These are phyloP conservation scores for Yamadazyma atlantica DNA, from an alignment of 1,139 yeast species.

Conservation along the genomic window DNA sequence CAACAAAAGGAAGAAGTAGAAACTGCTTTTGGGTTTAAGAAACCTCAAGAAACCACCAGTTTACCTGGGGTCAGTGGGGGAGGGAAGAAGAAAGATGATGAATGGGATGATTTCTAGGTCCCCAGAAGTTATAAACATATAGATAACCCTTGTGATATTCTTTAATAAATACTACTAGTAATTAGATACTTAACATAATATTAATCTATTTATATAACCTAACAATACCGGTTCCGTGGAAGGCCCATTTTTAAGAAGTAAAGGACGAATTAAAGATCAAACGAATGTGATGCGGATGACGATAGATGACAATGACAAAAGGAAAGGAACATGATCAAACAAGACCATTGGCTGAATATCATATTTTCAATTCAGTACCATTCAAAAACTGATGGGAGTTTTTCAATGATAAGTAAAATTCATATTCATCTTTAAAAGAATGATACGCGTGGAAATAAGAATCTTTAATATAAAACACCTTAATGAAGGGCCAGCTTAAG, in stretches of 20 bases:
- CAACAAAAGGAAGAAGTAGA: conserved; percentile 35
- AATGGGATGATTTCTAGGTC: conserved; percentile 48
- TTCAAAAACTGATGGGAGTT: conserved; percentile 4
- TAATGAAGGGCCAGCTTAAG: conserved; percentile 47
- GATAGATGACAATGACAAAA: no score
- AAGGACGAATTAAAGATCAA: no score
- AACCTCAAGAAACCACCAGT: conserved; percentile 59
- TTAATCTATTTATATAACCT: no score
- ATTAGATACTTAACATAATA: no score
- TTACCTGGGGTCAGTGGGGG: conserved; percentile 54
- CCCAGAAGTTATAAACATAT: not conserved
- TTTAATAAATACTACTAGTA: not conserved
- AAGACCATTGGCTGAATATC: not conserved
- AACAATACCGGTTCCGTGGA: no score
- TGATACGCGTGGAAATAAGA: conserved; percentile 46
- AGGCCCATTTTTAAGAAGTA: no score
- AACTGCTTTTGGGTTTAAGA: conserved; percentile 70
- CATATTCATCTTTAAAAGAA: conserved; percentile 40
- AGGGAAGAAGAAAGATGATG: conserved; percentile 34
- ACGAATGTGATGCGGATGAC: no score
- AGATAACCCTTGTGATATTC: not conserved
- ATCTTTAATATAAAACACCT: conserved; percentile 56
- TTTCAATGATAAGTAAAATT: conserved; percentile 16
- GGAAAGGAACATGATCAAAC: not conserved
- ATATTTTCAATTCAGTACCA: conserved; percentile 1